Conservation (phyloP, 306 rosid genomes). For the Trichosanthes truncata region DNA sequence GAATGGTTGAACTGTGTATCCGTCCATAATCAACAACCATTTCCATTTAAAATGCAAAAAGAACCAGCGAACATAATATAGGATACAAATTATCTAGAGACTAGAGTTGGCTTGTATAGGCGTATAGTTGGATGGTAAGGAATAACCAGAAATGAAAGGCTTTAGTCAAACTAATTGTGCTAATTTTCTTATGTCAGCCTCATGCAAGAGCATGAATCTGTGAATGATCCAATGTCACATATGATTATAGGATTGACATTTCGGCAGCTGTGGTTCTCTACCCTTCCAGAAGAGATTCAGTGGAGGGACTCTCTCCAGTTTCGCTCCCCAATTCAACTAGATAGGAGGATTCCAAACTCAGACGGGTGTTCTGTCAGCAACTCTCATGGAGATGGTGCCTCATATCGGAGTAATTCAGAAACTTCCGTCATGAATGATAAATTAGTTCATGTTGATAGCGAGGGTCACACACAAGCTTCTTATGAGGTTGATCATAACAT, state of each 20-base stretch:
- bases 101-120: not conserved
- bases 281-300: slow-evolving; percentile 48
- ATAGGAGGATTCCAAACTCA: slow-evolving; percentile 20
- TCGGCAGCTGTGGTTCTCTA: slow-evolving; percentile 59
- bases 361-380: slow-evolving; percentile 29
- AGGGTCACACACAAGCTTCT: slow-evolving; percentile 12
- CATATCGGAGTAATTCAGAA: slow-evolving; percentile 29
- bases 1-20: not conserved
- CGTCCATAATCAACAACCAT: not conserved
- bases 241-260: slow-evolving; percentile 55
- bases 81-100: not conserved
- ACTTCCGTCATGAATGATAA: slow-evolving; percentile 49
- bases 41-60: not conserved
- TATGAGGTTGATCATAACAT: slow-evolving; percentile 23
- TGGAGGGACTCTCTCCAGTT: slow-evolving; percentile 38
- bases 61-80: not conserved
- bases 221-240: slow-evolving; percentile 37
- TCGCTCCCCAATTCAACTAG: slow-evolving; percentile 24
- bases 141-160: not conserved
- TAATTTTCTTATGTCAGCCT: slow-evolving; percentile 33
- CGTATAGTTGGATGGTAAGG: not conserved
- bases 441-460: slow-evolving; percentile 11
- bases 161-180: not conserved
- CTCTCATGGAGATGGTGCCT: slow-evolving; percentile 32
- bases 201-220: slow-evolving; percentile 34